Percentiles rank a stretch among this genome's conserved stretches.
Evolutionary conservation across 495 filamentous ascomycete species (phyloP).

Genomic region (Hyaloscypha hepaticicola): DNA sequence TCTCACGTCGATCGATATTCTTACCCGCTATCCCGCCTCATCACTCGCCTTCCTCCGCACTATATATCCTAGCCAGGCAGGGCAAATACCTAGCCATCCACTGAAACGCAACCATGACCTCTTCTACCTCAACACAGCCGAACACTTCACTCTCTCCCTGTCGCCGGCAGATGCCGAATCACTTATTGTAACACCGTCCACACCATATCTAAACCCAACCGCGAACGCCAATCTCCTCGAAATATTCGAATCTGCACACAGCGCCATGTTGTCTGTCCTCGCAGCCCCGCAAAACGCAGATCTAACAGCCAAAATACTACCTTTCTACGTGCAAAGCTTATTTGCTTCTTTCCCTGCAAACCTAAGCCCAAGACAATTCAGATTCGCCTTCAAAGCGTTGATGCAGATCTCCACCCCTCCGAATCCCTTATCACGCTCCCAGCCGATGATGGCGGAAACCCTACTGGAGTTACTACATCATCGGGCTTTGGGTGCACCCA

Average conservation of each 20-base stretch:
- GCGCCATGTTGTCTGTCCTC: conserved; percentile 77
- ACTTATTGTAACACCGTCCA: conserved; percentile 70
- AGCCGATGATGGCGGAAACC: conserved; percentile 74
- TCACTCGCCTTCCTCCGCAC: conserved; percentile 68
- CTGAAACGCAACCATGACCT: conserved; percentile 79
- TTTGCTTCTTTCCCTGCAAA: conserved; percentile 82
- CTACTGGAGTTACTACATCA: conserved; percentile 79
- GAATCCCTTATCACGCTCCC: conserved; percentile 62
- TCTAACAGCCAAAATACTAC: conserved; percentile 69
- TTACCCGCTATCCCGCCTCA: conserved; percentile 69
- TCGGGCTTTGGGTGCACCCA: conserved; percentile 57
- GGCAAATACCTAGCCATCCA: conserved; percentile 69
- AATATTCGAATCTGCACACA: conserved; percentile 92
- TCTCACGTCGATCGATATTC: conserved; percentile 83
- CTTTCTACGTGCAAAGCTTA: conserved; percentile 82
- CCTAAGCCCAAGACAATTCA: conserved; percentile 86
- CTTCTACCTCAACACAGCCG: conserved; percentile 87
- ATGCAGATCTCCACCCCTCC: conserved; percentile 85
- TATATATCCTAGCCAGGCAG: conserved; percentile 57
- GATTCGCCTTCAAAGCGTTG: conserved; percentile 87
- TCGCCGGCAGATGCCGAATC: conserved; percentile 64
- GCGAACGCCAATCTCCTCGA: conserved; percentile 62
- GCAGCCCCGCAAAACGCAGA: conserved; percentile 74
- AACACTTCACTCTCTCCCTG: conserved; percentile 78
- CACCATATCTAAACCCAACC: conserved; percentile 71